Conservation (phyloP, 441 rosid species). For the Kokia cookei region DNA sequence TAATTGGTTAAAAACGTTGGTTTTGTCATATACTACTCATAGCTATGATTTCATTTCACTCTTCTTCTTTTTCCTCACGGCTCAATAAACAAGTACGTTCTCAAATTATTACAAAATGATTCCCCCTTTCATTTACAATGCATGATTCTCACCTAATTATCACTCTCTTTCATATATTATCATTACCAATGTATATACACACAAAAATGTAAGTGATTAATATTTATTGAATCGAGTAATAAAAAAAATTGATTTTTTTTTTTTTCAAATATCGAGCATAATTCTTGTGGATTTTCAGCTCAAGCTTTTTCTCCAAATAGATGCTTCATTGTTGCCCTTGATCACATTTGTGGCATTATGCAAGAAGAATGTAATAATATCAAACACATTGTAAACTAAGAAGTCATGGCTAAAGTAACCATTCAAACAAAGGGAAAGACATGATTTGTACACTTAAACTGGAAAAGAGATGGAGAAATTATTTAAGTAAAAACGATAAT, state of each 20-base stretch:
- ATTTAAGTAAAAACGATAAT: background rate
- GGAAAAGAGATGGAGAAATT: too few species aligned
- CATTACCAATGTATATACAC: background rate
- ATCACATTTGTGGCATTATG: background rate
- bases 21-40: background rate
- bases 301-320: background rate
- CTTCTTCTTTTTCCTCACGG: background rate
- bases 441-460: too few species aligned
- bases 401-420: background rate
- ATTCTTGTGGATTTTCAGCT: too few species aligned
- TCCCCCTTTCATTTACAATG: background rate
- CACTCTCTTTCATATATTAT: background rate
- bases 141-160: background rate
- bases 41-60: background rate
- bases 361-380: background rate
- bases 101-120: conserved; percentile 33
- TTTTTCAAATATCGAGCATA: too few species aligned
- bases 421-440: background rate
- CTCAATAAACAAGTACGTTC: background rate
- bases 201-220: too few species aligned
- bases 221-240: too few species aligned
- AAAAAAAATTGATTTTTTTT: too few species aligned
- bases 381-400: background rate
- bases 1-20: background rate
- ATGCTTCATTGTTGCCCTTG: background rate